A percentile compares a stretch with the other conserved stretches of the same genome.
These are phyloP conservation scores for Cymodocea nodosa DNA, from an alignment of 116 monocot species.

Conservation along the genomic window DNA sequence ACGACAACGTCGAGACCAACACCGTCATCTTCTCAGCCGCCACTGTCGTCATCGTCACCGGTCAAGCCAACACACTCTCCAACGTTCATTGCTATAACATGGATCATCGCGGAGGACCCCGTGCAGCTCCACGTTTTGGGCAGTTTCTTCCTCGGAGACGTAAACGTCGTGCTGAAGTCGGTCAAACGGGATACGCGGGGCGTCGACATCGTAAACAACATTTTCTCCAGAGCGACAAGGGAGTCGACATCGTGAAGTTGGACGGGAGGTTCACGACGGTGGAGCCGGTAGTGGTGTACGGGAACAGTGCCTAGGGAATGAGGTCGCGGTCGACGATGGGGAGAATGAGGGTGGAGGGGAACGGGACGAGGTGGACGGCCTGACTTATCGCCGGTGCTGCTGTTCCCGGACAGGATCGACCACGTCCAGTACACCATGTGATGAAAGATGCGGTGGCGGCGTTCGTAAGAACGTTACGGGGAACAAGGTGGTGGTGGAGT, in stretches of 20 bases:
- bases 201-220: constrained; percentile 50
- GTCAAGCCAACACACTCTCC: constrained; percentile 45
- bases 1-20: constrained; percentile 58
- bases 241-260: constrained; percentile 35
- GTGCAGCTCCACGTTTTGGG: constrained; percentile 35
- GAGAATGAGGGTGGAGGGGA: constrained; percentile 24
- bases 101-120: constrained; percentile 62
- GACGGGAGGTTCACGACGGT: constrained; percentile 40
- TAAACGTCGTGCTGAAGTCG: constrained; percentile 46
- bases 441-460: not conserved
- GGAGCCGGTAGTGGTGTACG: constrained; percentile 49
- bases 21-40: constrained; percentile 60
- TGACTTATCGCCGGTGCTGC: constrained; percentile 52
- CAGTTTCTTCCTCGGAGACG: constrained; percentile 67
- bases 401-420: constrained; percentile 49
- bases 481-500: constrained; percentile 31
- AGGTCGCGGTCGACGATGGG: constrained; percentile 34
- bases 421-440: constrained; percentile 31
- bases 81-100: constrained; percentile 72
- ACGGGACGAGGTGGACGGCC: constrained; percentile 45
- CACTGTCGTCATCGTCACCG: constrained; percentile 31
- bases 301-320: constrained; percentile 56
- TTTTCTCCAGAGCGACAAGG: constrained; percentile 43
- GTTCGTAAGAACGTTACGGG: constrained; percentile 16
- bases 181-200: constrained; percentile 37